Base-by-base conservation (phyloP, 208 protist species). In the Crithidia expoeki region DNA sequence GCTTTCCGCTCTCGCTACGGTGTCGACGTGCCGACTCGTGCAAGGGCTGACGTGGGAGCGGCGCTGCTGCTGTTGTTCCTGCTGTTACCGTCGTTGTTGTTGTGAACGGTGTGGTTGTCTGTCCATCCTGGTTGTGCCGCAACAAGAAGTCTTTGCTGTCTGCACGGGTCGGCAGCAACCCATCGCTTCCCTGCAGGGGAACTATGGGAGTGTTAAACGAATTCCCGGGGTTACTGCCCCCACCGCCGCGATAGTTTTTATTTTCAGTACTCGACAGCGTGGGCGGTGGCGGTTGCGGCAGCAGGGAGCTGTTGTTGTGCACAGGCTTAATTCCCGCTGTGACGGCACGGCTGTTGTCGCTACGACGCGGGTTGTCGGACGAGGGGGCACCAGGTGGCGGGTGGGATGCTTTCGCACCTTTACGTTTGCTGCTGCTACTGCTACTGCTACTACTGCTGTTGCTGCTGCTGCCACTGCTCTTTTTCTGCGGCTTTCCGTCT, bases 141-240 rank as follows among this genome's bases (percentile, higher is more conserved):
- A 76, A 36, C 21, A 69, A 28, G 36, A 76, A 58, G 28, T 76
- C 70, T 25, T 65, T 68, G 62, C 70, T 76, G 70, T 76, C 70
- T 1, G 62, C 70, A 0, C 61, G 61, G 12, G 56, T 69, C 55
- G 55, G 70, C 44, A 34, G 44, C 52, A 32, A 17, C 19, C 36
- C 61, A 4, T 28, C n/a, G 34, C 69, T 75, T 51, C 52, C 47
- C 23, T 55, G 46, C 19, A 55, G 61, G 1, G 47, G 9, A 4
- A 47, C 61, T 21, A 57, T 67, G 61, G 61, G 30, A 11, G 49
- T 28, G 34, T 32, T 67, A 34, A 63, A 28, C 3, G 59, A 55
- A 52, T 7, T 62, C 21, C 53, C 58, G 9, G 17, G 33, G 21
- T n/a, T 30, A 40, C 55, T 52, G 25, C 64, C 40, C 36, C 36